Conservation (phyloP, 148 eudicot genomes). For the Limonium bicolor region DNA sequence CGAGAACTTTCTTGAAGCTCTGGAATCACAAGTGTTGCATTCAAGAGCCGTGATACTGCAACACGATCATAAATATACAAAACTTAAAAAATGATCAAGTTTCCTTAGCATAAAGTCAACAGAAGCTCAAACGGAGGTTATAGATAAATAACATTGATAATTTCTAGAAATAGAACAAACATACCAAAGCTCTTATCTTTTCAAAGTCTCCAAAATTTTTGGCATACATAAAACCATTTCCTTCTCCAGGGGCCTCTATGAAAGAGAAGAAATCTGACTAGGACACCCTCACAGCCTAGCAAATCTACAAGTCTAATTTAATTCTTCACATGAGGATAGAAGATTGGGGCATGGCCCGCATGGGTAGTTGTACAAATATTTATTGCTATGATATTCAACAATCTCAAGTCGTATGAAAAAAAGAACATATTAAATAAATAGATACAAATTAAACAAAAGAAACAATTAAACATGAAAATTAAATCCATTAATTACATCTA, state of each 20-base stretch:
- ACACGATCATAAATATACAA: slow-evolving; percentile 91
- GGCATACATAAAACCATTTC: slow-evolving; percentile 80
- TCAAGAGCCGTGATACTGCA: slow-evolving; percentile 69
- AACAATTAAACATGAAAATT: too few species aligned
- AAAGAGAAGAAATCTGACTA: slow-evolving; percentile 3
- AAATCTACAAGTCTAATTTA: too few species aligned
- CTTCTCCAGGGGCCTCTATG: slow-evolving; percentile 53
- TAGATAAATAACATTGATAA: background rate
- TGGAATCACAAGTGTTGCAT: slow-evolving; percentile 93
- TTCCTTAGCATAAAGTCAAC: background rate
- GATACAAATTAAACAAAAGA: too few species aligned
- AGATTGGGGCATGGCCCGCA: too few species aligned
- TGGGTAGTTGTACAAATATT: too few species aligned
- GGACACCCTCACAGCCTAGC: too few species aligned
- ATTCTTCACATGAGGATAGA: too few species aligned
- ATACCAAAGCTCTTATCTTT: slow-evolving; percentile 73
- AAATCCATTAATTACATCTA: too few species aligned
- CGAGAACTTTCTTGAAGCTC: slow-evolving; percentile 79
- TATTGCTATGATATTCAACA: too few species aligned
- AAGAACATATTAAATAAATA: too few species aligned
- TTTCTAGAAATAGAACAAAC: slow-evolving; percentile 7
- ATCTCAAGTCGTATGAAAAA: too few species aligned
- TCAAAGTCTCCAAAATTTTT: slow-evolving; percentile 88
- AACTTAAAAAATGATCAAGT: slow-evolving; percentile 11
- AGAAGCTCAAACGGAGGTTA: too few species aligned